A percentile compares a stretch with the other conserved stretches of the same genome.
Evolutionary conservation across 116 monocot species (phyloP).

Genomic region (Phalaenopsis hybrid): DNA sequence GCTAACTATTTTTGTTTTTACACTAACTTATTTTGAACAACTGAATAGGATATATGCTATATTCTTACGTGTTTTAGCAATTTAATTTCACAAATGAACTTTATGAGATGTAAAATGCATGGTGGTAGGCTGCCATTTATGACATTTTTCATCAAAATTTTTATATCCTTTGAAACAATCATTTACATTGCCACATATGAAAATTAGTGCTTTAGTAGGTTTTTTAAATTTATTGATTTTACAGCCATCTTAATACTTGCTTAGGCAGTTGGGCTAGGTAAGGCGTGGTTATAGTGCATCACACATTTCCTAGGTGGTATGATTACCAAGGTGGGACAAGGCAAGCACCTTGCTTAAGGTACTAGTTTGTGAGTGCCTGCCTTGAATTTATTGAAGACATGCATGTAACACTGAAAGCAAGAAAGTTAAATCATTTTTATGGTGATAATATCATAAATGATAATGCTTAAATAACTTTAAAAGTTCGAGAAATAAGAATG

Average conservation of each 20-base stretch:
- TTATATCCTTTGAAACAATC: background rate
- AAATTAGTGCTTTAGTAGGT: background rate
- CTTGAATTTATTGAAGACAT: background rate
- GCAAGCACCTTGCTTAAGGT: background rate
- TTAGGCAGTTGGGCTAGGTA: background rate
- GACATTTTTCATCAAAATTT: background rate
- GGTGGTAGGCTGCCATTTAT: background rate
- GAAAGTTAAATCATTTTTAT: background rate
- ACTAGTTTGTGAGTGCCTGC: background rate
- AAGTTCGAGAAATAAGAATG: background rate
- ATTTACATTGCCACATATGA: background rate
- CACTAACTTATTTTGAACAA: background rate
- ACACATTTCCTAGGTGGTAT: background rate
- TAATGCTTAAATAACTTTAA: background rate
- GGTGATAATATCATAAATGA: background rate
- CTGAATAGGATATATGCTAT: background rate
- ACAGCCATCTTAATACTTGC: background rate
- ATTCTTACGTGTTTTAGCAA: too few relatives aligned
- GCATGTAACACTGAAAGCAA: background rate
- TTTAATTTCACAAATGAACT: too few relatives aligned
- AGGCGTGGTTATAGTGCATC: background rate
- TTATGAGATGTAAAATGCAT: background rate
- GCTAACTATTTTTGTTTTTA: background rate
- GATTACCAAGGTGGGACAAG: background rate
- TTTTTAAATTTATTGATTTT: background rate